Base-by-base conservation (phyloP, 2,329 filamentous ascomycete species). In the Mariannaea elegans region DNA sequence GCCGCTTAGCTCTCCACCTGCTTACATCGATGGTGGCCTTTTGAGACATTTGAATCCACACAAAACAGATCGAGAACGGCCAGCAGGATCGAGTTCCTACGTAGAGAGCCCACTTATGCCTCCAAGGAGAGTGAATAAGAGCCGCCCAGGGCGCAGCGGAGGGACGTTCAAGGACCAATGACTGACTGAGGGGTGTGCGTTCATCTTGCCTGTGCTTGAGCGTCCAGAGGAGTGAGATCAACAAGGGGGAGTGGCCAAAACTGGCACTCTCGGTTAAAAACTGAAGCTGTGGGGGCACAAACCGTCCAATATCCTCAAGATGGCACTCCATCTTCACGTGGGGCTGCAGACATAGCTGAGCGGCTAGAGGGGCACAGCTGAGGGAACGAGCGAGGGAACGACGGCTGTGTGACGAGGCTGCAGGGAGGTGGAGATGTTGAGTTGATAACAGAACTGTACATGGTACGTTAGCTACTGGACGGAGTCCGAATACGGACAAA, bases 181-280 rank as follows among this genome's bases (percentile, higher is more conserved):
- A n/a, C 19, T 16, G 34, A 16, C 34, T 16, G 24, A 45, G 18
- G 56, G 46, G 34, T 14, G 51, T 36, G 38, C 18, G 38, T 42
- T 42, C 19, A 3, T 42, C 18, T 21, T 7, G 12, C 7, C 36
- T 39, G 36, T n/a, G n/a, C n/a, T 19, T 7, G n/a, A 36, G 32
- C 32, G 14, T 9, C 27, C 32, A n/a, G 32, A 13, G 14, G 8
- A 9, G 14, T 36, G 32, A 13, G 42, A 27, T 31, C 21, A 8
- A n/a, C 21, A 13, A 21, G 39, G n/a, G 19, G 41, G 31, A 18
- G 18, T 21, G 42, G 45, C 21, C 29, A 36, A 54, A 24, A 38
- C 58, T 48, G 56, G 50, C 46, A 55, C 53, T 23, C 39, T 65
- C 63, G 56, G 63, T 65, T 63, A 61, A 58, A 61, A 58, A 58